Percentiles rank a stretch among this genome's conserved stretches.
Evolutionary conservation across 768 basidiomycete genomes (phyloP).

Genomic region (Leucocoprinus birnbaumii): DNA sequence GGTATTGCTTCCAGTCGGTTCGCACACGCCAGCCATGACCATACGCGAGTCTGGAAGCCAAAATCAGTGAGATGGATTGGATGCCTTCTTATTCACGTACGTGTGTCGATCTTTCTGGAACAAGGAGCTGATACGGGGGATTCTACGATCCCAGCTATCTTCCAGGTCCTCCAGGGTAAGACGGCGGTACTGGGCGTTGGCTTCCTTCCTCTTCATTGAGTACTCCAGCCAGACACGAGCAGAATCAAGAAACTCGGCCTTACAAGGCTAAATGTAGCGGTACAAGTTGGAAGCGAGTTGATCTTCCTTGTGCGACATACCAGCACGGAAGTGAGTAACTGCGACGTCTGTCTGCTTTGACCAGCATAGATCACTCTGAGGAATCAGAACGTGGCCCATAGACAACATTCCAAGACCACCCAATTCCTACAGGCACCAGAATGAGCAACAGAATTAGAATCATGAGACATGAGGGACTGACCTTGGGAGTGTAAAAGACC

Average conservation of each 20-base stretch:
- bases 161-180: slow-evolving; percentile 97
- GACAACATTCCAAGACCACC: slow-evolving; percentile 99
- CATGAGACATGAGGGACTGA: slow-evolving; percentile 19
- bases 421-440: slow-evolving; percentile 56
- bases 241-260: slow-evolving; percentile 95
- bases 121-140: slow-evolving; percentile 96
- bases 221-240: slow-evolving; percentile 99
- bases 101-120: slow-evolving; percentile 99
- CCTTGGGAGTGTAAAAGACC: slow-evolving; percentile 95
- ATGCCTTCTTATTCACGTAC: slow-evolving; percentile 29
- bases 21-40: slow-evolving; percentile 99
- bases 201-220: slow-evolving; percentile 99
- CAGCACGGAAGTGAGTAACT: slow-evolving; percentile 86
- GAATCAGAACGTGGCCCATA: slow-evolving; percentile 98
- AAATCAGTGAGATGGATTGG: slow-evolving; percentile 6
- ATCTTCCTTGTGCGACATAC: slow-evolving; percentile 95
- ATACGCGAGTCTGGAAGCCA: slow-evolving; percentile 70
- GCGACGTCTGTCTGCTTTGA: slow-evolving; percentile 97
- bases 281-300: slow-evolving; percentile 97
- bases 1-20: slow-evolving; percentile 98
- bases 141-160: slow-evolving; percentile 98
- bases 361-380: slow-evolving; percentile 96
- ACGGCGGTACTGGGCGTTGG: slow-evolving; percentile 97
- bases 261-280: slow-evolving; percentile 96
- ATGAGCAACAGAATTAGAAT: not conserved